Evolutionary conservation across 1,284 basidiomycete species (phyloP).

Genomic region (Erythrobasidium hasegawianum): DNA sequence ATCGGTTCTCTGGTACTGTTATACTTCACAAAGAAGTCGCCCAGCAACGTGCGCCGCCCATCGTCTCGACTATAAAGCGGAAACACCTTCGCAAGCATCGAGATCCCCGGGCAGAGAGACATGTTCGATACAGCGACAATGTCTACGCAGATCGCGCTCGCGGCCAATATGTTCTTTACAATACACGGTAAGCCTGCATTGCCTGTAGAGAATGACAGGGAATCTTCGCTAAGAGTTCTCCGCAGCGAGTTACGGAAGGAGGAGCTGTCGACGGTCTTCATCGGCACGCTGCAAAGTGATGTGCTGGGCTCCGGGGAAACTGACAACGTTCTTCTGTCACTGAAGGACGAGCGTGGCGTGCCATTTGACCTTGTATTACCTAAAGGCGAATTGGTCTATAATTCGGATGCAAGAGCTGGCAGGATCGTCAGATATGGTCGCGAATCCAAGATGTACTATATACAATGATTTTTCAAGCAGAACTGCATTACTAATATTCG

Average conservation of each 20-base stretch:
- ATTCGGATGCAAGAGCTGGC: too few relatives aligned
- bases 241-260: neutral
- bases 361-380: neutral
- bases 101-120: neutral
- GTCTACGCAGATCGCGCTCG: neutral
- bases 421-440: too few relatives aligned
- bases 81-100: neutral
- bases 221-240: too few relatives aligned
- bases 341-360: neutral
- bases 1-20: neutral
- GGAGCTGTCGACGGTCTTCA: neutral
- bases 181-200: neutral
- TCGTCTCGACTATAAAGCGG: neutral
- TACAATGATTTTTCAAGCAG: too few relatives aligned
- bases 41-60: too few relatives aligned
- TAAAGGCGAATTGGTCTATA: neutral
- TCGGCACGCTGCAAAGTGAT: neutral
- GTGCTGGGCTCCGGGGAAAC: neutral
- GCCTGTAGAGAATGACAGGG: too few relatives aligned
- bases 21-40: too few relatives aligned
- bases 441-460: too few relatives aligned
- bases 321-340: neutral
- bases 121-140: neutral
- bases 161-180: neutral
- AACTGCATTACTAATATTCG: too few relatives aligned